A percentile compares a stretch with the other conserved stretches of the same genome.
Conservation (phyloP, 768 basidiomycete genomes). For the Phallus indusiatus region DNA sequence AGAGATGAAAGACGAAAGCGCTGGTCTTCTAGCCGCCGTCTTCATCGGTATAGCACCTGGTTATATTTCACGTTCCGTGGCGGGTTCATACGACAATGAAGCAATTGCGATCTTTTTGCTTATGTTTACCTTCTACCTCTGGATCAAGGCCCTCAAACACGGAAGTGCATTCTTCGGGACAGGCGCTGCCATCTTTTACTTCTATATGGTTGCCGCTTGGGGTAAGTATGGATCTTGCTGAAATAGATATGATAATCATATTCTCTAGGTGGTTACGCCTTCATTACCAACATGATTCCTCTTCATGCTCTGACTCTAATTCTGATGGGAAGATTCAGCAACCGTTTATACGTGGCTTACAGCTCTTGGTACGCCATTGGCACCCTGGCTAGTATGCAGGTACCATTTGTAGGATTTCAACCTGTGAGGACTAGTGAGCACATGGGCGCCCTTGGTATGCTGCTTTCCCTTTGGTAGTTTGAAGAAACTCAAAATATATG, state of each 20-base stretch:
- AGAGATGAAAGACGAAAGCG: slow-evolving; percentile 91
- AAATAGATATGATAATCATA: background rate
- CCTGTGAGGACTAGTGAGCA: slow-evolving; percentile 97
- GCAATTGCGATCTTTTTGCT: slow-evolving; percentile 99
- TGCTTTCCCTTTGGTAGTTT: slow-evolving; percentile 6
- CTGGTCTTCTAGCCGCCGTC: slow-evolving; percentile 92
- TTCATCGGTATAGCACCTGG: slow-evolving; percentile 98
- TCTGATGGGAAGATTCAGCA: slow-evolving; percentile 92
- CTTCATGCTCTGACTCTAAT: slow-evolving; percentile 90
- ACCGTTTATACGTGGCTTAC: slow-evolving; percentile 88
- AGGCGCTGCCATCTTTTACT: slow-evolving; percentile 90
- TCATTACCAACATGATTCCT: slow-evolving; percentile 99
- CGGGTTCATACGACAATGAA: slow-evolving; percentile 99
- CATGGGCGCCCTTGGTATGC: slow-evolving; percentile 90
- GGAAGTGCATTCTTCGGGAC: slow-evolving; percentile 91
- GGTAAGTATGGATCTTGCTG: slow-evolving; percentile 40
- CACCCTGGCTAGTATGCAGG: slow-evolving; percentile 96
- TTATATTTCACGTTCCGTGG: slow-evolving; percentile 98
- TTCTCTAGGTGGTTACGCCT: slow-evolving; percentile 81
- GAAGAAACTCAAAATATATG: slow-evolving; percentile 4
- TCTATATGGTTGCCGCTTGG: slow-evolving; percentile 99
- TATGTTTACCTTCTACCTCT: slow-evolving; percentile 96
- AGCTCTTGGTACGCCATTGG: slow-evolving; percentile 98
- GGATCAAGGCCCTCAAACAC: slow-evolving; percentile 93
- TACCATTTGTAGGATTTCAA: slow-evolving; percentile 98